Base-by-base conservation (phyloP, 2,329 filamentous ascomycete genomes). In the Endothia cerciana region DNA sequence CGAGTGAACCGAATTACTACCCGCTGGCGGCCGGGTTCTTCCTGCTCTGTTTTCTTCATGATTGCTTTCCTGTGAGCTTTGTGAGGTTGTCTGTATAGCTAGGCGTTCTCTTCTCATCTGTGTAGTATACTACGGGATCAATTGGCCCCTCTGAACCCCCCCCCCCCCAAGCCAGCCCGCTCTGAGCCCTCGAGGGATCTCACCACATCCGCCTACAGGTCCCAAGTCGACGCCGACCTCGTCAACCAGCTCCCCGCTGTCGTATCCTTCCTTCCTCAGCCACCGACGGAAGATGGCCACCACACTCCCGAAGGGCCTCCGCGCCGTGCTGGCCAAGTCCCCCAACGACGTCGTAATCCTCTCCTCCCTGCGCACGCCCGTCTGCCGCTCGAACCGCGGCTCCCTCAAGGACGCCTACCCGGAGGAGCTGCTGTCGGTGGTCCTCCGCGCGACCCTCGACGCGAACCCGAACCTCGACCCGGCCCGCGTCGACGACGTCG, bases 281-380 rank as follows among this genome's bases (percentile, higher is more conserved):
- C 11, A 19, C 22, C 53, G 11, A 15, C n/a, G 17, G 13, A 77
- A 65, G 7, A 86, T 85, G 82, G 76, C 62, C 19, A 5, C 80
- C 55, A 45, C 62, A 10, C 78, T 87, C 60, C 84, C 85, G 33
- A 87, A 86, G 74, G 92, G 92, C 74, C 82, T 94, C 69, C 87
- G 89, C 71, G 86, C 90, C 74, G 88, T 97, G 71, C 88, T 97
- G 67, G 80, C 89, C 73, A 97, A 95, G 78, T 81, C 88, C 30
- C 90, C 93, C 49, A 86, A 89, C 70, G 94, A 97, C 80, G 86
- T 93, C 51, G 92, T 97, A 72, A 91, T 97, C 75, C 88, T 97
- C 72, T 96, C 93, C 25, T 89, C 93, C n/a, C 85, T 97, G 49
- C 92, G 94, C 71, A 97, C 94, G 8, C 91, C 94, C 49, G 85